Percentiles rank a stretch among this genome's conserved stretches.
Conservation (phyloP, 768 basidiomycete genomes). For the Trametes cubensis region DNA sequence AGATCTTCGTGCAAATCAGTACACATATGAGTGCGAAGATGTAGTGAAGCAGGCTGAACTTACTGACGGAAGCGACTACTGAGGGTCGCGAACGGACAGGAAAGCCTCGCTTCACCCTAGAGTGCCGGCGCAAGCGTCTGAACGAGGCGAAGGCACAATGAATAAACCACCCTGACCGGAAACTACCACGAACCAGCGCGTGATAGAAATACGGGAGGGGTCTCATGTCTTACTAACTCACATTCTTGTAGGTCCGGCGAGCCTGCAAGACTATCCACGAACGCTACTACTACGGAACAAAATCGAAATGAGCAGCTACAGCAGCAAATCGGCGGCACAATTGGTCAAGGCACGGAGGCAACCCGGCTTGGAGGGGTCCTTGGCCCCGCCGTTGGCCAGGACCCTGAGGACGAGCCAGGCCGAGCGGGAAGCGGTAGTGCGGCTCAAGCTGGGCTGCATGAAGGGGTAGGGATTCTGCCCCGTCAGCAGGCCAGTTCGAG, state of each 20-base stretch:
- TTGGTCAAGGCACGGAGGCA: neutral
- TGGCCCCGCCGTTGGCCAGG: neutral
- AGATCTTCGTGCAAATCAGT: too few relatives aligned
- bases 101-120: too few relatives aligned
- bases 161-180: too few relatives aligned
- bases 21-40: too few relatives aligned
- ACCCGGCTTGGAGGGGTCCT: neutral
- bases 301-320: slow-evolving; percentile 2
- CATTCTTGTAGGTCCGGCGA: slow-evolving; percentile 8
- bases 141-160: too few relatives aligned
- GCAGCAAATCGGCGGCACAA: slow-evolving; percentile 4
- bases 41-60: too few relatives aligned
- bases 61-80: too few relatives aligned
- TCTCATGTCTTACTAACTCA: neutral
- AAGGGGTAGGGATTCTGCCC: too few relatives aligned
- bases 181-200: neutral
- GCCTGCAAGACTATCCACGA: neutral
- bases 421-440: neutral
- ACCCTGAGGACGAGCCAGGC: neutral
- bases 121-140: too few relatives aligned
- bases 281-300: neutral
- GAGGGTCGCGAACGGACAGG: too few relatives aligned
- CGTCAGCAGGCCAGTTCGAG: too few relatives aligned
- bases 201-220: neutral
- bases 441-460: too few relatives aligned